These are phyloP conservation scores for Blastocystis sp. DNA, from an alignment of 352 stramenopile species.

Conservation along the genomic window DNA sequence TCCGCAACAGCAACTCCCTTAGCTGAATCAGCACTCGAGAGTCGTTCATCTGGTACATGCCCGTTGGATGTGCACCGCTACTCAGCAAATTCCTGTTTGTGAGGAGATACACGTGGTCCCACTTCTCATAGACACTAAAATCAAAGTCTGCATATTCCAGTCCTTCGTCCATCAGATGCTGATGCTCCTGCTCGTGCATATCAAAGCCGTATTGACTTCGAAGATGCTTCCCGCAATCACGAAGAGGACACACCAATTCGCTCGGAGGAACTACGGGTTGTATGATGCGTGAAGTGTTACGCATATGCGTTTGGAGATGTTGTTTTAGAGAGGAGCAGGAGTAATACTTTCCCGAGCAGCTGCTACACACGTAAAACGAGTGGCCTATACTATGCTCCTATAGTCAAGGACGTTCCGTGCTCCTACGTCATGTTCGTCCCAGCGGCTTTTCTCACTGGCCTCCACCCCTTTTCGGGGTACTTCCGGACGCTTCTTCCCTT, in stretches of 20 bases:
- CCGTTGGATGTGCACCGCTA: neutral
- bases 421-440: neutral
- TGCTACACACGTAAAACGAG: neutral
- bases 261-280: neutral
- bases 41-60: neutral
- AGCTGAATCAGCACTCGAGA: neutral
- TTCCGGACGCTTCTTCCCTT: neutral
- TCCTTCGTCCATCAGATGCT: neutral
- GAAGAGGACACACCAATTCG: constrained; percentile 50
- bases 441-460: neutral
- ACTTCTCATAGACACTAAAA: neutral
- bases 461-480: neutral
- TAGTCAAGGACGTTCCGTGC: neutral
- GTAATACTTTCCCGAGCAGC: constrained; percentile 11
- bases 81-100: neutral
- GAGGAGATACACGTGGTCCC: neutral
- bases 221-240: constrained; percentile 52
- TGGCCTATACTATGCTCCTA: neutral
- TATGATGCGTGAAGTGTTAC: neutral
- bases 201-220: neutral
- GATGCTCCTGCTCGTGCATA: neutral
- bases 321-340: neutral
- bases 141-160: neutral
- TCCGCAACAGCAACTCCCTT: neutral
- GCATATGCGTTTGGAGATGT: constrained; percentile 2